These are phyloP conservation scores for Penicillium sp. DNA, from an alignment of 2,329 filamentous ascomycete genomes.

Conservation along the genomic window DNA sequence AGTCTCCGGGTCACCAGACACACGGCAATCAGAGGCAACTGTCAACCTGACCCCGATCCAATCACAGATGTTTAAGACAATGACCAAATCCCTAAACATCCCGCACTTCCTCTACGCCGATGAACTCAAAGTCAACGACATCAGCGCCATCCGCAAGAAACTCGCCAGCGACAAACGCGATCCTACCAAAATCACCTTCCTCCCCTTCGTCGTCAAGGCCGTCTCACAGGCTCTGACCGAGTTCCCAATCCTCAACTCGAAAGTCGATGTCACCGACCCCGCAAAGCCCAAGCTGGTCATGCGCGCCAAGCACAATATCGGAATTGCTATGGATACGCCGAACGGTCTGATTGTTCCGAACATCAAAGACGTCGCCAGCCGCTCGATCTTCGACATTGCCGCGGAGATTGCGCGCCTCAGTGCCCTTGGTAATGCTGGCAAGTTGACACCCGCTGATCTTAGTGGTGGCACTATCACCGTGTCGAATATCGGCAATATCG, in stretches of 20 bases:
- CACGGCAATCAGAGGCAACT: slow-evolving; percentile 63
- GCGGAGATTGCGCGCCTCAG: slow-evolving; percentile 72
- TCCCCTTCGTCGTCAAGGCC: slow-evolving; percentile 95
- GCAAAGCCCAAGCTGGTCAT: slow-evolving; percentile 72
- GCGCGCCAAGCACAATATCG: slow-evolving; percentile 87
- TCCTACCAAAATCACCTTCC: slow-evolving; percentile 72
- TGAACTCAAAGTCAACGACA: slow-evolving; percentile 74
- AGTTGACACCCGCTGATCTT: slow-evolving; percentile 71
- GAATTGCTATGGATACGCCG: slow-evolving; percentile 92
- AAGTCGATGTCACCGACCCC: slow-evolving; percentile 64
- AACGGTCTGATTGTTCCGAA: slow-evolving; percentile 86
- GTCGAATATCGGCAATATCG: slow-evolving; percentile 94
- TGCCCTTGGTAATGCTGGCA: slow-evolving; percentile 67
- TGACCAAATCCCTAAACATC: slow-evolving; percentile 87
- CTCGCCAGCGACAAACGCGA: slow-evolving; percentile 61
- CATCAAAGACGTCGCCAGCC: slow-evolving; percentile 74
- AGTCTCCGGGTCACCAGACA: slow-evolving; percentile 37
- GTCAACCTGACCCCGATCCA: slow-evolving; percentile 74
- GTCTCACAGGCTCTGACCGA: slow-evolving; percentile 78
- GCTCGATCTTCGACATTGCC: slow-evolving; percentile 75
- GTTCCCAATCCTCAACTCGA: slow-evolving; percentile 83
- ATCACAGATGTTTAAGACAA: slow-evolving; percentile 92
- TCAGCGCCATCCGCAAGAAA: slow-evolving; percentile 68
- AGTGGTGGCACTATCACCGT: slow-evolving; percentile 88
- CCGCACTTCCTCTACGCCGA: slow-evolving; percentile 96